Percentiles rank a stretch among this genome's conserved stretches.
These are phyloP conservation scores for Aureobasidium sp. DNA, from an alignment of 2,329 filamentous ascomycete genomes.

Conservation along the genomic window DNA sequence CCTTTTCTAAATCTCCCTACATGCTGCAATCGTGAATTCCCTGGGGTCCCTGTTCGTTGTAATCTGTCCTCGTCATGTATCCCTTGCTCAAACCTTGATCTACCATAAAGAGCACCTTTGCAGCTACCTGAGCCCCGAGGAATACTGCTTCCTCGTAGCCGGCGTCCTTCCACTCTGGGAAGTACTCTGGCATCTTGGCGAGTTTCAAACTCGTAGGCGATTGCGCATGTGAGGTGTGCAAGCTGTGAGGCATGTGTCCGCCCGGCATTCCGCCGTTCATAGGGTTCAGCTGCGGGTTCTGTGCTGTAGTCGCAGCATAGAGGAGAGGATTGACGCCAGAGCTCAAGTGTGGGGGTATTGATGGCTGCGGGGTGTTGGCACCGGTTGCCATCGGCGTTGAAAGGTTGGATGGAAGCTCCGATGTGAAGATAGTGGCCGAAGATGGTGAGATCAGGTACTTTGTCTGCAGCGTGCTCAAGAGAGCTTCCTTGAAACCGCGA, in stretches of 20 bases:
- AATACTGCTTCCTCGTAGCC: constrained; percentile 77
- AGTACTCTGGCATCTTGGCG: constrained; percentile 70
- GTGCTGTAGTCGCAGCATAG: constrained; percentile 77
- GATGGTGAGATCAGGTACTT: constrained; percentile 88
- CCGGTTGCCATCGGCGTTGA: constrained; percentile 86
- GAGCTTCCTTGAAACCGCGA: constrained; percentile 76
- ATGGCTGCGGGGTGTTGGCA: constrained; percentile 73
- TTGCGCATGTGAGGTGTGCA: constrained; percentile 56
- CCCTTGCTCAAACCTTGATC: constrained; percentile 60
- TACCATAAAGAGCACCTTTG: constrained; percentile 62
- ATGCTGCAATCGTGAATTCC: constrained; percentile 49
- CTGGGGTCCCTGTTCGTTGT: constrained; percentile 57
- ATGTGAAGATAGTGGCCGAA: constrained; percentile 93
- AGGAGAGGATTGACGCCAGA: constrained; percentile 73
- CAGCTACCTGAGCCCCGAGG: constrained; percentile 78
- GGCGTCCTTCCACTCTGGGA: constrained; percentile 76
- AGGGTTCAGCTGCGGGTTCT: constrained; percentile 42
- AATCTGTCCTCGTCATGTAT: constrained; percentile 59
- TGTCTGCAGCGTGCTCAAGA: constrained; percentile 67
- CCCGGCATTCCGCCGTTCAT: constrained; percentile 22
- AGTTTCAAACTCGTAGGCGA: constrained; percentile 80
- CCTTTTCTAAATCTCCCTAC: neutral
- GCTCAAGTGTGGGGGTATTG: constrained; percentile 31
- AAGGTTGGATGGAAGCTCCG: constrained; percentile 87
- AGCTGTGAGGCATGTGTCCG: constrained; percentile 33